phyloP scores from a whole-genome alignment of 371 early-diverging fungal genomes.

The Thermomucor indicae-seudaticae region DNA sequence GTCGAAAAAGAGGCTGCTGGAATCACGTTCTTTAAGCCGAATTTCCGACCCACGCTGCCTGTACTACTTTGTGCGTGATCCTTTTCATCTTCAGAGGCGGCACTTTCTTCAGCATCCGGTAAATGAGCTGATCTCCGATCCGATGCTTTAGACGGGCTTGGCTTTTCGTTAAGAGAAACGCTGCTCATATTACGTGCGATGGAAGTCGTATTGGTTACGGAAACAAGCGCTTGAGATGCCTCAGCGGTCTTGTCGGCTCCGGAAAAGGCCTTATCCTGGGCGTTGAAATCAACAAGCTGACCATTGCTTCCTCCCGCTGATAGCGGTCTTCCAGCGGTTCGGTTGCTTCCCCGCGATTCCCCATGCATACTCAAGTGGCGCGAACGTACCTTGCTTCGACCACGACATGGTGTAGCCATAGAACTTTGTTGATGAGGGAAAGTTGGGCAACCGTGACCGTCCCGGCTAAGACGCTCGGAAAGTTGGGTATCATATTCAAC shows the following conservation, averaged over 20 bases:
- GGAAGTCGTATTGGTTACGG: neutral
- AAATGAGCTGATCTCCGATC: slow-evolving; percentile 32
- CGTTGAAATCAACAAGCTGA: slow-evolving; percentile 14
- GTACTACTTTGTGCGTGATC: neutral
- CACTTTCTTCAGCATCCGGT: slow-evolving; percentile 12
- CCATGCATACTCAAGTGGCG: slow-evolving; percentile 29
- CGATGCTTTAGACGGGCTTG: slow-evolving; percentile 21
- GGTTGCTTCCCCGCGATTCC: slow-evolving; percentile 11
- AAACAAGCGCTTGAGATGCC: neutral
- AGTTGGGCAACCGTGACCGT: too few species aligned
- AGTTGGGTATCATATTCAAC: slow-evolving; percentile 44
- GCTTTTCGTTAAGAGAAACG: slow-evolving; percentile 30
- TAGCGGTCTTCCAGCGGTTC: slow-evolving; percentile 14
- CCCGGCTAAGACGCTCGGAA: neutral
- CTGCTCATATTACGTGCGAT: slow-evolving; percentile 27
- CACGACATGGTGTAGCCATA: slow-evolving; percentile 3
- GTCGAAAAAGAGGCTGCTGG: slow-evolving; percentile 29
- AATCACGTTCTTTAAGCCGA: slow-evolving; percentile 31
- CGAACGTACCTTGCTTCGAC: slow-evolving; percentile 22
- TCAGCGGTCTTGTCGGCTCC: neutral
- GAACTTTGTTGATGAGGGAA: neutral
- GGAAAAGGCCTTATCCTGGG: slow-evolving; percentile 2
- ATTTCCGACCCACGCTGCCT: slow-evolving; percentile 14
- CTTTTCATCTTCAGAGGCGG: slow-evolving; percentile 8
- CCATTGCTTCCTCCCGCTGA: slow-evolving; percentile 25